Conservation (phyloP, 805 yeast genomes). For the Diddensiella caesifluorescens region DNA sequence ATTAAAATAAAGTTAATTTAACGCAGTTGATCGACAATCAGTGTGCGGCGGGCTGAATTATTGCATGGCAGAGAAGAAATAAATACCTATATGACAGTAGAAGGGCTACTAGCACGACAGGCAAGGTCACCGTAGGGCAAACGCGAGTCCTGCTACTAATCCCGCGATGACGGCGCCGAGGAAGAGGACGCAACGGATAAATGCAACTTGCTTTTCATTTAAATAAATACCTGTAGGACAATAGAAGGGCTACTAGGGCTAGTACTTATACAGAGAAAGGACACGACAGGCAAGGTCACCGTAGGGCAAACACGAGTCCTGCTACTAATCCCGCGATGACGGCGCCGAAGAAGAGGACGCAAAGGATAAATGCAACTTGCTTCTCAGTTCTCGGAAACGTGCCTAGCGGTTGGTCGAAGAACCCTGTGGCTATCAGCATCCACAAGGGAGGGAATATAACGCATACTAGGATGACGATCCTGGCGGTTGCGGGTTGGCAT, state of each 20-base stretch:
- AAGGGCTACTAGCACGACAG: no score
- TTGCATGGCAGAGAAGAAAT: no score
- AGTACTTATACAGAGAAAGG: no score
- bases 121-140: no score
- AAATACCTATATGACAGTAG: no score
- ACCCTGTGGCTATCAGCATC: slow-evolving; percentile 36
- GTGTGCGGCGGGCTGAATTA: no score
- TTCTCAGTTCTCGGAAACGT: slow-evolving; percentile 29
- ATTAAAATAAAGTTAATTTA: no score
- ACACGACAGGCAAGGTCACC: no score
- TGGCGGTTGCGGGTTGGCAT: slow-evolving; percentile 2
- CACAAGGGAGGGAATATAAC: slow-evolving; percentile 36
- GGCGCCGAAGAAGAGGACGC: slow-evolving; percentile 16
- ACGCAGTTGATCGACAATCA: no score
- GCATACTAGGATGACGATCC: slow-evolving; percentile 12
- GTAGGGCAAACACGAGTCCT: slow-evolving; percentile 44
- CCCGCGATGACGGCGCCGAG: slow-evolving; percentile 34
- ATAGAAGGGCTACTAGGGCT: no score
- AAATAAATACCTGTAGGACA: no score
- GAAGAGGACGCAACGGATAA: slow-evolving; percentile 28
- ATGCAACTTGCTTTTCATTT: slow-evolving; percentile 28
- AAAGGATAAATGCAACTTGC: slow-evolving; percentile 32
- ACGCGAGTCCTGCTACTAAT: slow-evolving; percentile 44
- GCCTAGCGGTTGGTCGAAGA: slow-evolving; percentile 32
- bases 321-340: slow-evolving; percentile 41